phyloP scores from a whole-genome alignment of 192 early-diverging fungal genomes.

The Backusella luteola region DNA sequence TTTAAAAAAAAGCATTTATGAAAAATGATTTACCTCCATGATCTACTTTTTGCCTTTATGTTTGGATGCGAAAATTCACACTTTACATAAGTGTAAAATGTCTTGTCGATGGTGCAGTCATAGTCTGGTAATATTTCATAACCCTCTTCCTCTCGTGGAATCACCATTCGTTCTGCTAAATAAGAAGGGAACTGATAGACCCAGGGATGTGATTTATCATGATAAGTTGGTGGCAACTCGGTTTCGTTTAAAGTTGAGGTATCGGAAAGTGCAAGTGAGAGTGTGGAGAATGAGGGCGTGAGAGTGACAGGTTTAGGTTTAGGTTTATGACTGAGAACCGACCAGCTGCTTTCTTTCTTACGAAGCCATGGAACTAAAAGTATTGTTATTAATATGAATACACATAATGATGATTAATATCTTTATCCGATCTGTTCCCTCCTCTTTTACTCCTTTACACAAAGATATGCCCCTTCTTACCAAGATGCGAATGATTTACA shows the following conservation, averaged over 20 bases:
- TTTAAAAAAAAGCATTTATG: neutral
- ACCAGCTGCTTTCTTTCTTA: constrained; percentile 19
- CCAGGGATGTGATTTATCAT: constrained; percentile 23
- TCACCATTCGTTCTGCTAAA: neutral
- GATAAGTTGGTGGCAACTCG: constrained; percentile 8
- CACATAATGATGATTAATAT: neutral
- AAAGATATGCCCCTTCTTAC: neutral
- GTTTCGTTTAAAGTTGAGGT: neutral
- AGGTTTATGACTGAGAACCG: neutral
- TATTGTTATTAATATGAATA: neutral
- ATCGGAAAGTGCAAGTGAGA: neutral
- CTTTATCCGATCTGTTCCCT: neutral
- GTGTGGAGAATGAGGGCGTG: neutral
- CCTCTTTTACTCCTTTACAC: neutral
- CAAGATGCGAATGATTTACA: neutral
- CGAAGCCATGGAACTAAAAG: constrained; percentile 3
- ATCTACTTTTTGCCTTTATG: constrained; percentile 37
- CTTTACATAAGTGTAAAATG: constrained; percentile 42
- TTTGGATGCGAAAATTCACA: constrained; percentile 40
- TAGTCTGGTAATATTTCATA: constrained; percentile 46
- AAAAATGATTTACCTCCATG: constrained; percentile 40
- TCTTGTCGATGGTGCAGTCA: constrained; percentile 43
- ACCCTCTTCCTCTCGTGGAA: constrained; percentile 42
- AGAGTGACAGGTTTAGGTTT: neutral
- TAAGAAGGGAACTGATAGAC: constrained; percentile 1